Evolutionary conservation across 345 rosid genomes (phyloP).

Genomic region (Hirschfeldia incana): DNA sequence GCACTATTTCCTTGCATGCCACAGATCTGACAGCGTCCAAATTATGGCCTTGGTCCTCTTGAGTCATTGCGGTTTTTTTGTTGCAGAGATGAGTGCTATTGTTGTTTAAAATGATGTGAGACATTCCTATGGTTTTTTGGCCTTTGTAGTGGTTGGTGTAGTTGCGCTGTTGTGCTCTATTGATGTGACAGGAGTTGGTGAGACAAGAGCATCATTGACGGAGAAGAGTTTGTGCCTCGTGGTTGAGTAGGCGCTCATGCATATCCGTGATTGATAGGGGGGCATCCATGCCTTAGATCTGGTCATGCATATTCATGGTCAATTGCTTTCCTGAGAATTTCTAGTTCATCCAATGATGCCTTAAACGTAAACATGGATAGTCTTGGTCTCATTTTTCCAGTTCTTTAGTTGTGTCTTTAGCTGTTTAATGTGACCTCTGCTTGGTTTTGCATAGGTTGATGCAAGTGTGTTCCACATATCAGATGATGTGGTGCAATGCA

Average conservation of each 20-base stretch:
- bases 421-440: background rate
- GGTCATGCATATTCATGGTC: background rate
- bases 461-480: background rate
- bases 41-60: background rate
- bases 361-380: background rate
- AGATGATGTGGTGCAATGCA: background rate
- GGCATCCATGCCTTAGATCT: too few species aligned
- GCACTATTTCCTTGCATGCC: background rate
- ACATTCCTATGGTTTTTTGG: background rate
- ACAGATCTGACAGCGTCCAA: background rate
- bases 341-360: background rate
- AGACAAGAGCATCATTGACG: background rate
- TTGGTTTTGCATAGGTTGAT: background rate
- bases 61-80: background rate
- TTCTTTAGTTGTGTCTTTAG: background rate
- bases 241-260: background rate
- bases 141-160: background rate
- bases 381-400: background rate
- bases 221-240: background rate
- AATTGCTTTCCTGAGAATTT: background rate
- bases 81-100: background rate
- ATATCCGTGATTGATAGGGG: background rate
- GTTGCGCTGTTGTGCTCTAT: background rate
- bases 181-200: background rate
- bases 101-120: background rate